These are phyloP conservation scores for Emericellopsis cladophorae DNA, from an alignment of 2,329 filamentous ascomycete genomes.

Conservation along the genomic window DNA sequence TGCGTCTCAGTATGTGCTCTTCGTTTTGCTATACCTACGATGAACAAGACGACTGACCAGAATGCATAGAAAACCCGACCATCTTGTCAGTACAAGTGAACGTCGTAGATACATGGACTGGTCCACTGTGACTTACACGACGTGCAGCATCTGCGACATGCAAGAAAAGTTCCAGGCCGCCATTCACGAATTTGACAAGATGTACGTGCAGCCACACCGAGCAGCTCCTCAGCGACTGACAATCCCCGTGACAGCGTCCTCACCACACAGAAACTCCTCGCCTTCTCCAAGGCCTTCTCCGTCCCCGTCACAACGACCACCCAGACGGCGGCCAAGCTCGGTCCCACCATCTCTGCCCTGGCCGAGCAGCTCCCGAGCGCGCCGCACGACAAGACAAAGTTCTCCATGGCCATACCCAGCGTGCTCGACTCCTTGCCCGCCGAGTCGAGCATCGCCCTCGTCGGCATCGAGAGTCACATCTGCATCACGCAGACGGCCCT, in stretches of 20 bases:
- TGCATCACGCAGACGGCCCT: slow-evolving; percentile 88
- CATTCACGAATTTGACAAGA: slow-evolving; percentile 75
- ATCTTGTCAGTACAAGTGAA: slow-evolving; percentile 30
- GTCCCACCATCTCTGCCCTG: slow-evolving; percentile 66
- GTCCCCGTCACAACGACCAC: slow-evolving; percentile 81
- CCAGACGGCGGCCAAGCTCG: slow-evolving; percentile 67
- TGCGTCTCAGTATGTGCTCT: slow-evolving; percentile 20
- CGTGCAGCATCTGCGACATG: slow-evolving; percentile 74
- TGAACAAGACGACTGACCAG: not conserved
- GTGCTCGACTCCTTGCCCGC: slow-evolving; percentile 25
- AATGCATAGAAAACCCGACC: slow-evolving; percentile 28
- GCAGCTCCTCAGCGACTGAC: not conserved
- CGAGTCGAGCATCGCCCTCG: slow-evolving; percentile 54
- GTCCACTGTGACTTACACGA: not conserved
- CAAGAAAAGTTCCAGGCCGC: slow-evolving; percentile 83
- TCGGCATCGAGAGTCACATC: slow-evolving; percentile 89
- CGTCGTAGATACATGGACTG: not conserved
- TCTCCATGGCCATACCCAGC: slow-evolving; percentile 74
- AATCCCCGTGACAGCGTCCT: slow-evolving; percentile 35
- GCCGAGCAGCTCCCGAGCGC: slow-evolving; percentile 36
- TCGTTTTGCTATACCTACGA: not conserved
- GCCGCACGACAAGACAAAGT: slow-evolving; percentile 73
- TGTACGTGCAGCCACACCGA: slow-evolving; percentile 34
- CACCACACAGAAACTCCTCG: slow-evolving; percentile 57
- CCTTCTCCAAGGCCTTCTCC: slow-evolving; percentile 48